Conservation (phyloP, 2,329 filamentous ascomycete genomes). For the Zymoseptoria pseudotritici region DNA sequence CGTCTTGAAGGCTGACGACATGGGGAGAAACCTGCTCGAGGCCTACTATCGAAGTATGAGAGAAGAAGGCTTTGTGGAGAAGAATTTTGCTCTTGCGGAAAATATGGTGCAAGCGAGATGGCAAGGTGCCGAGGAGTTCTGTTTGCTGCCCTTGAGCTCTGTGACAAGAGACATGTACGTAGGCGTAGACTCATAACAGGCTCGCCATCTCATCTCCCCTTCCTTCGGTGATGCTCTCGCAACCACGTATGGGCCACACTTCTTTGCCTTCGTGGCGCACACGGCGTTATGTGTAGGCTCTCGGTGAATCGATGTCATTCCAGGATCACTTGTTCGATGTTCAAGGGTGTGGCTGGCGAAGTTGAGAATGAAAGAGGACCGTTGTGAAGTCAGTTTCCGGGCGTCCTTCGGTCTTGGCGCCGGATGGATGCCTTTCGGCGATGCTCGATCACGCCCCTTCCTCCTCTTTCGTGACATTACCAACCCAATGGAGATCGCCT, state of each 20-base stretch:
- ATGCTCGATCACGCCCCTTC: not conserved
- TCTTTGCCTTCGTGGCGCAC: not conserved
- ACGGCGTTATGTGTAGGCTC: not conserved
- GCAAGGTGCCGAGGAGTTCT: constrained; percentile 7
- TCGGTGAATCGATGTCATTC: not conserved
- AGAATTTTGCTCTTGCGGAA: constrained; percentile 17
- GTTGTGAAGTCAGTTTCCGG: not conserved
- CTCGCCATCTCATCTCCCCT: not conserved
- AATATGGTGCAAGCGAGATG: constrained; percentile 11
- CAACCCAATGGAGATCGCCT: not conserved
- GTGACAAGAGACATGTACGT: constrained; percentile 15
- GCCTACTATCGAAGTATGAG: constrained; percentile 19
- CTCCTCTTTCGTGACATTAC: not conserved
- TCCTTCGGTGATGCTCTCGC: not conserved
- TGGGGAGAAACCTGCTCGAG: constrained; percentile 8
- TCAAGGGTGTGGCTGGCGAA: not conserved
- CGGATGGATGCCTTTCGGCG: not conserved
- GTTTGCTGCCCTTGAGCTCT: constrained; percentile 10
- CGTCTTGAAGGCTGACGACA: constrained; percentile 1
- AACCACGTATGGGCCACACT: not conserved
- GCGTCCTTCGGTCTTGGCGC: not conserved
- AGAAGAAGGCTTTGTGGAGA: constrained; percentile 17
- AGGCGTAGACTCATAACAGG: constrained; percentile 7
- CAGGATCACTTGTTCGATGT: too few species aligned
- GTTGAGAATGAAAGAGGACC: not conserved